phyloP scores from a whole-genome alignment of 768 basidiomycete genomes.

The Tremella fuciformis region DNA sequence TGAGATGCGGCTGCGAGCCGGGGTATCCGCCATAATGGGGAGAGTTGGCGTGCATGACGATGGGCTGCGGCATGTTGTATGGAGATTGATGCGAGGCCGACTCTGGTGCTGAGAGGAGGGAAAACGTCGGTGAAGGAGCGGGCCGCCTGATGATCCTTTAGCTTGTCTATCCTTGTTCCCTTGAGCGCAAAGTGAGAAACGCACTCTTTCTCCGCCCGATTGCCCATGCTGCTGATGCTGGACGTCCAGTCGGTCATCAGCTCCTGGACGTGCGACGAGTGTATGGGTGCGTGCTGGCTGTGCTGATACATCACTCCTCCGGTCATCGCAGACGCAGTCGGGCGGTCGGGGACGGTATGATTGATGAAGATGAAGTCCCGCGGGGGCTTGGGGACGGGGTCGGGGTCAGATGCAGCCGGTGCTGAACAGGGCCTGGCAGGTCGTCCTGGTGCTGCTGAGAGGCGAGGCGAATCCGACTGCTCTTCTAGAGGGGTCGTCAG shows the following conservation, averaged over 20 bases:
- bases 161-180: too few species aligned
- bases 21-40: background rate
- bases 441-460: background rate
- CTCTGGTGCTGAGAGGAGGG: background rate
- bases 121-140: background rate
- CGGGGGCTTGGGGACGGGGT: background rate
- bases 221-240: constrained; percentile 3
- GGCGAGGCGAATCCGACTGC: too few species aligned
- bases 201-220: constrained; percentile 6
- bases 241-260: constrained; percentile 34
- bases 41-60: constrained; percentile 2
- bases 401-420: background rate
- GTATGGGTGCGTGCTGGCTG: constrained; percentile 12
- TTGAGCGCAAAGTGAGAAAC: background rate
- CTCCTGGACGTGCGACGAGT: constrained; percentile 22
- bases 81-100: background rate
- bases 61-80: constrained; percentile 16
- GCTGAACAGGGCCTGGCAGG: background rate
- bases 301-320: constrained; percentile 32
- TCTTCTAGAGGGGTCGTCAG: too few species aligned
- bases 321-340: constrained; percentile 10
- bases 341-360: too few species aligned
- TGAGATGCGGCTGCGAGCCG: background rate
- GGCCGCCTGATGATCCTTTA: background rate
- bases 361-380: too few species aligned